These are phyloP conservation scores for Salvia miltiorrhiza DNA, from an alignment of 257 asterid species.

Conservation along the genomic window DNA sequence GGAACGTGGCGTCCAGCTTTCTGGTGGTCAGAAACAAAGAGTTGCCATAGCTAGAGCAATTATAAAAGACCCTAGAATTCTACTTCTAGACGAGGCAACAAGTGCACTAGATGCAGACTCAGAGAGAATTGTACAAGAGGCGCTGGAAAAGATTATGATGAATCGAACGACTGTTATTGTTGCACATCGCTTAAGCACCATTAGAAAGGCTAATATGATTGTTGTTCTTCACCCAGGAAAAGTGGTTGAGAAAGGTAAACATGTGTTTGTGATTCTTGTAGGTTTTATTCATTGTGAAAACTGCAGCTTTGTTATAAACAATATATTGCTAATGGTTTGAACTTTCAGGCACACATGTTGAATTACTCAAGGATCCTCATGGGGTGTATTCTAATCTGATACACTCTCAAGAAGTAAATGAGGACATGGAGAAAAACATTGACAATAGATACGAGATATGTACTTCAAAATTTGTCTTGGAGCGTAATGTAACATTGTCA, in stretches of 20 bases:
- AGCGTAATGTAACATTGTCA: not conserved
- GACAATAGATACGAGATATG: too few relatives aligned
- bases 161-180: constrained; percentile 50
- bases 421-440: too few relatives aligned
- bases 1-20: constrained; percentile 49
- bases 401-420: constrained; percentile 31
- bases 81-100: constrained; percentile 61
- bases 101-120: constrained; percentile 60
- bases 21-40: constrained; percentile 61
- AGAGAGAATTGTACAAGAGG: constrained; percentile 46
- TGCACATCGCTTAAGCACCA: constrained; percentile 53
- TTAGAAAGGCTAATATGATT: constrained; percentile 42
- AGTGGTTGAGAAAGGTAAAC: constrained; percentile 43
- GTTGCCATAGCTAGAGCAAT: constrained; percentile 62
- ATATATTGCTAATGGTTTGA: not conserved
- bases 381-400: constrained; percentile 45
- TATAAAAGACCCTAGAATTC: constrained; percentile 43
- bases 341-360: constrained; percentile 40
- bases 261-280: not conserved
- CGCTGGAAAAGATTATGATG: constrained; percentile 44
- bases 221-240: constrained; percentile 47
- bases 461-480: too few relatives aligned
- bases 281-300: not conserved
- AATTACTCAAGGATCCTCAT: constrained; percentile 35
- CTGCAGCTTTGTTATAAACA: not conserved